These are phyloP conservation scores for Adansonia rubrostipa DNA, from an alignment of 441 rosid species.

Conservation along the genomic window DNA sequence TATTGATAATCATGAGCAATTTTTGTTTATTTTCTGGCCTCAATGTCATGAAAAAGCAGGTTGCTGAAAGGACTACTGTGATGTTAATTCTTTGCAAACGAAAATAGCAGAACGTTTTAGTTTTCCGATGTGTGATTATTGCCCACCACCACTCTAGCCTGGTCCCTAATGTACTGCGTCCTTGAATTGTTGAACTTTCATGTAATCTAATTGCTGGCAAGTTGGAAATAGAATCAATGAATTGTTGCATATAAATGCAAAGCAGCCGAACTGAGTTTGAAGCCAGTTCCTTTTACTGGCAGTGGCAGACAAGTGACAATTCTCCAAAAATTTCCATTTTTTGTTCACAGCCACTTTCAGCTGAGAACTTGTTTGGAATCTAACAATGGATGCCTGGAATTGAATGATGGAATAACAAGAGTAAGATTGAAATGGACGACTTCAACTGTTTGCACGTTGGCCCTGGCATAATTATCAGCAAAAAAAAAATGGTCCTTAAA, in stretches of 20 bases:
- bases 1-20: background rate
- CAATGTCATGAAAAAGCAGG: background rate
- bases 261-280: background rate
- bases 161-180: background rate
- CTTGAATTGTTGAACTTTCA: background rate
- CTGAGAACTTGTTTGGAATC: too few relatives aligned
- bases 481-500: background rate
- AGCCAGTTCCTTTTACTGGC: background rate
- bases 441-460: background rate
- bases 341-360: too few relatives aligned
- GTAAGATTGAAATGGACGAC: background rate
- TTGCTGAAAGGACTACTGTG: background rate
- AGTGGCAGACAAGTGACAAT: background rate
- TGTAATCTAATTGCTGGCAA: background rate
- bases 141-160: background rate
- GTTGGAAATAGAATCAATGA: background rate
- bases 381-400: too few relatives aligned
- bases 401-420: too few relatives aligned
- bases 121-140: background rate
- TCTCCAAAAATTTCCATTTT: too few relatives aligned
- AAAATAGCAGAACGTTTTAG: background rate
- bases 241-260: too few relatives aligned
- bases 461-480: background rate
- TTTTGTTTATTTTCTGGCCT: background rate
- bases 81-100: background rate